Evolutionary conservation across 352 stramenopile species (phyloP).

Genomic region (Phytophthora pistaciae): DNA sequence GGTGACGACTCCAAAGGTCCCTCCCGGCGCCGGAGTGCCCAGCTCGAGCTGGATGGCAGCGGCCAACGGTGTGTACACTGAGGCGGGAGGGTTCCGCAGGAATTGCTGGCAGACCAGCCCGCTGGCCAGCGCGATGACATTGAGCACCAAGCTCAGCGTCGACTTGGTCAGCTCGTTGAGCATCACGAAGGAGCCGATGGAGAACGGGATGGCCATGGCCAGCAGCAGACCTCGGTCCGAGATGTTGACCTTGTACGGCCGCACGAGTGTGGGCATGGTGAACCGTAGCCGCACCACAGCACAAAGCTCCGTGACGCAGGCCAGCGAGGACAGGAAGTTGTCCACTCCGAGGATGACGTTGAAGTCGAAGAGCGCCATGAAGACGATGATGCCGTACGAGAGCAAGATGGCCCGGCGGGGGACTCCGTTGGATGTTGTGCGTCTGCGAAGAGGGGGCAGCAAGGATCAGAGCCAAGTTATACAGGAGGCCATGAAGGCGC

Average conservation of each 20-base stretch:
- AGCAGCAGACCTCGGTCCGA: constrained; percentile 58
- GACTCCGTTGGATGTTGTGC: constrained; percentile 60
- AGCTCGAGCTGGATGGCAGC: constrained; percentile 42
- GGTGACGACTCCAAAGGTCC: constrained; percentile 33
- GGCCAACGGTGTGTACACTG: constrained; percentile 46
- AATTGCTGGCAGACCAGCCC: constrained; percentile 69
- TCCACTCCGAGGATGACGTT: constrained; percentile 91
- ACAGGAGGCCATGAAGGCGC: constrained; percentile 2
- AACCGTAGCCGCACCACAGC: constrained; percentile 93
- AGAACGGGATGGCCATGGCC: constrained; percentile 62
- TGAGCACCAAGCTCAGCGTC: constrained; percentile 58
- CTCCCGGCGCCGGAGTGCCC: constrained; percentile 17
- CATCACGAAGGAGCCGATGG: constrained; percentile 68
- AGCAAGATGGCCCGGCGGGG: constrained; percentile 82
- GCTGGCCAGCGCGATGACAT: constrained; percentile 55
- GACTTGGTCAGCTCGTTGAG: constrained; percentile 78
- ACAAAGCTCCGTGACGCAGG: constrained; percentile 92
- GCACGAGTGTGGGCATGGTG: constrained; percentile 69
- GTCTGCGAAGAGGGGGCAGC: constrained; percentile 34
- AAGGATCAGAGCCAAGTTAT: constrained; percentile 24
- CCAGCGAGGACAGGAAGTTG: constrained; percentile 94
- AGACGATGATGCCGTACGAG: constrained; percentile 87
- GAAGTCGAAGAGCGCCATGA: constrained; percentile 91
- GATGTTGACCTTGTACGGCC: constrained; percentile 82
- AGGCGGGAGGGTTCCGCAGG: constrained; percentile 48